These are phyloP conservation scores for Thecamonas trahens DNA, from an alignment of 78 protist genomes.

Conservation along the genomic window DNA sequence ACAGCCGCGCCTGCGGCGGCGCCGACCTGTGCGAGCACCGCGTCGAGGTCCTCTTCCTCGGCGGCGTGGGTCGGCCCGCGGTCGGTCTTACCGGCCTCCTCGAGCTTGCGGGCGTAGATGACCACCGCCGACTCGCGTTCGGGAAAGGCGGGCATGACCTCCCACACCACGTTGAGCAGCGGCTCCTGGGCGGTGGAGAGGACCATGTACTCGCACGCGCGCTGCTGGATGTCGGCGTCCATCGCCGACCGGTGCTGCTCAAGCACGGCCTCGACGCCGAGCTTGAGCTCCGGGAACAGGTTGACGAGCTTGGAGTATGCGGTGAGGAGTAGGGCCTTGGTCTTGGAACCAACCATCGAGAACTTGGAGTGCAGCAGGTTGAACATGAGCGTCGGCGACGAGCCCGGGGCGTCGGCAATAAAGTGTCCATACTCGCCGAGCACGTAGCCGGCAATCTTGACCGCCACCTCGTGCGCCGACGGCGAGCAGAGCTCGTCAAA, in stretches of 20 bases:
- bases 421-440: constrained; percentile 94
- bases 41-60: neutral
- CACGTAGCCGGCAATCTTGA: constrained; percentile 78
- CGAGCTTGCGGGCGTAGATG: neutral
- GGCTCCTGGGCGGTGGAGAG: constrained; percentile 10
- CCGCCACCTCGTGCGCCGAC: constrained; percentile 65
- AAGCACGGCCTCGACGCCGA: constrained; percentile 38
- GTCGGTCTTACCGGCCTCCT: neutral
- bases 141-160: constrained; percentile 70
- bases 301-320: constrained; percentile 80
- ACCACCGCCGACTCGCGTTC: constrained; percentile 41
- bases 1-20: neutral
- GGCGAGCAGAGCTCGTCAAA: constrained; percentile 13
- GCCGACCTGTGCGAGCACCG: neutral
- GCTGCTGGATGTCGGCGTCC: constrained; percentile 95
- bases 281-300: constrained; percentile 66
- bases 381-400: constrained; percentile 45
- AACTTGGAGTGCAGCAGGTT: constrained; percentile 49
- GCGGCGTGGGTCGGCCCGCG: neutral
- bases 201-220: constrained; percentile 87
- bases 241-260: constrained; percentile 4
- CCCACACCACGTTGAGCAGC: constrained; percentile 23
- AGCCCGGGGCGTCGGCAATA: constrained; percentile 52
- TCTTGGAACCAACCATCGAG: neutral
- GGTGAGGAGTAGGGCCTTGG: constrained; percentile 74